Base-by-base conservation (phyloP, 1,284 basidiomycete species). In the Gastroboletus turbinatus region DNA sequence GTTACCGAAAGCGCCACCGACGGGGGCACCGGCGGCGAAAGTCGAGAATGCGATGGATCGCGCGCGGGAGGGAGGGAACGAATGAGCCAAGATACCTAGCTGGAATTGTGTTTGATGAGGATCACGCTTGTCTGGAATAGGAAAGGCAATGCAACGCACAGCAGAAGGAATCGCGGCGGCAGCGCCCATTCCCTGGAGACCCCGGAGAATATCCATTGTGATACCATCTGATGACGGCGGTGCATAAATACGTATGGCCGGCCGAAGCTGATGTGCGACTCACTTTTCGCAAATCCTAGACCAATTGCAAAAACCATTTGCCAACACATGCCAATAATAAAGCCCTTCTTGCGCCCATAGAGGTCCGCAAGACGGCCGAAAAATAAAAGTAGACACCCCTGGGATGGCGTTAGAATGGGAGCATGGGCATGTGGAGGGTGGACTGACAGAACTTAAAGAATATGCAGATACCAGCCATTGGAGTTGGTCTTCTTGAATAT, bases 1-100 rank as follows among this genome's bases (percentile, higher is more conserved):
- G 8, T 79, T 77, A 1, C 92, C 92, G 8, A 94, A 71, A 0
- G 83, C 85, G 1, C 80, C 86, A 0, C 92, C 93, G 1, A 94
- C 70, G 0, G 93, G 92, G 5, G 90, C 91, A 17, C 93, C 92
- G 0, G 91, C 82, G 5, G 84, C 78, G 58, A 92, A 93, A 0
- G 85, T 85, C 1, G 91, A 83, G 61, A 93, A 93, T 0, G 90
- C 91, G 0, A 83, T 72, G 0, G 87, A 84, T 6, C 92, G 81
- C 1, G 84, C 78, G 9, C 77, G 77, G 0, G 85, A 83, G 0
- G 85, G 83, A 4, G 88, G 87, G 65, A 93, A 93, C 0, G 84
- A 76, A 36, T 87, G 79, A 0, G 91, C 90, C 21, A 94, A 78
- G 54, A 91, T 92, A 1, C 92, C 91, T 19, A 93, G 76, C 85